Conservation (phyloP, 495 filamentous ascomycete species). For the Choiromyces venosus region DNA sequence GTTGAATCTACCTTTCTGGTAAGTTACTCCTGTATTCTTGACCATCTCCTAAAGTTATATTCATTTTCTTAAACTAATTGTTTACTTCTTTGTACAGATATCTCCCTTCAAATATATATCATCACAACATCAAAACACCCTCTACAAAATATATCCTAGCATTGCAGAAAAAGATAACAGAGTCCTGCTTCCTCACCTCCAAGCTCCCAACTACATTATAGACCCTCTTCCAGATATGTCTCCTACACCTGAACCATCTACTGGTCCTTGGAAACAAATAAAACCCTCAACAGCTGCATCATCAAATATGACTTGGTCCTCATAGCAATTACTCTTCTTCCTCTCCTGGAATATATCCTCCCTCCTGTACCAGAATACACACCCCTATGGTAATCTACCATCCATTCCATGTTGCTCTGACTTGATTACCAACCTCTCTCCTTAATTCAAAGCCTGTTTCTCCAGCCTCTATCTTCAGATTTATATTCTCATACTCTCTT, state of each 20-base stretch:
- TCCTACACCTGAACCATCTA: not conserved
- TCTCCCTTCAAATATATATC: too few species aligned
- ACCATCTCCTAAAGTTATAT: too few species aligned
- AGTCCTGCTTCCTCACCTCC: too few species aligned
- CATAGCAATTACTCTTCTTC: not conserved
- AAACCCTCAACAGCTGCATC: not conserved
- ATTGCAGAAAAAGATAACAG: too few species aligned
- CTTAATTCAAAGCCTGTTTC: not conserved
- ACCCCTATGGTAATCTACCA: constrained; percentile 6
- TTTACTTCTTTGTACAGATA: too few species aligned
- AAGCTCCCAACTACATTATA: too few species aligned
- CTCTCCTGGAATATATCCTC: constrained; percentile 8
- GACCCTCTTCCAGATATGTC: too few species aligned
- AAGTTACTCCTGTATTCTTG: too few species aligned
- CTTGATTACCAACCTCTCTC: not conserved
- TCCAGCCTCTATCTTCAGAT: constrained; percentile 9
- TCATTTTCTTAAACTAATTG: too few species aligned
- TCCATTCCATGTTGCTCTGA: constrained; percentile 6
- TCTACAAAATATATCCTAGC: too few species aligned
- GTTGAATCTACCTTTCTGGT: too few species aligned
- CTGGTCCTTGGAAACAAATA: not conserved
- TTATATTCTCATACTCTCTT: constrained; percentile 1
- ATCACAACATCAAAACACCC: too few species aligned
- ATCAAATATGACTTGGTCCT: constrained; percentile 14
- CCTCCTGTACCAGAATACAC: constrained; percentile 13